These are phyloP conservation scores for Cyclanthera cordifolia DNA, from an alignment of 306 rosid genomes.

Conservation along the genomic window DNA sequence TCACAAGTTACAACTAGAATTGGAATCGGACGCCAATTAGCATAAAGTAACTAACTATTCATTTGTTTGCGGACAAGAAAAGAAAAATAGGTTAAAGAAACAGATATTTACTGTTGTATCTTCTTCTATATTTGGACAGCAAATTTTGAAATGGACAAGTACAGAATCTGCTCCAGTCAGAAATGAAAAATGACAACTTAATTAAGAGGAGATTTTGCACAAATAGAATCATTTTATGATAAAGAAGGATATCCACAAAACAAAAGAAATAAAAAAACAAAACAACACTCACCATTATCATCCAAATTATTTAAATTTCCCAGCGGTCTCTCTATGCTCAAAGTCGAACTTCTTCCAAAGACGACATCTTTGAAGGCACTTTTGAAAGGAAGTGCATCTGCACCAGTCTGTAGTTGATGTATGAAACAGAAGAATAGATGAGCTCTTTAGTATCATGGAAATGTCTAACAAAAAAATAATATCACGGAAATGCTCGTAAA, in stretches of 20 bases:
- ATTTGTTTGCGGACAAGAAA: neutral
- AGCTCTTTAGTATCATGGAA: conserved; percentile 17
- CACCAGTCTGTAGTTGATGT: conserved; percentile 50
- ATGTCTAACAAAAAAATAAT: neutral
- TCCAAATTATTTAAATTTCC: conserved; percentile 33
- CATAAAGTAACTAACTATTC: neutral
- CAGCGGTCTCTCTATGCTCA: conserved; percentile 25
- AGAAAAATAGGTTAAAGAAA: conserved; percentile 13
- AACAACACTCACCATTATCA: conserved; percentile 37
- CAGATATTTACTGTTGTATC: conserved; percentile 46
- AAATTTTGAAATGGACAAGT: conserved; percentile 57
- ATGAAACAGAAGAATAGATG: conserved; percentile 15
- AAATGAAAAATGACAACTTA: conserved; percentile 16
- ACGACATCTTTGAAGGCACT: conserved; percentile 80
- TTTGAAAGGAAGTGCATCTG: conserved; percentile 67
- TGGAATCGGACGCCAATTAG: neutral
- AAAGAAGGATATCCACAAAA: neutral
- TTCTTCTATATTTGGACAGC: conserved; percentile 65
- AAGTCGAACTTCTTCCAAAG: conserved; percentile 39
- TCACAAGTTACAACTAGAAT: conserved; percentile 15
- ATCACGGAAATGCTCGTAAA: neutral
- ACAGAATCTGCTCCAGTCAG: conserved; percentile 40
- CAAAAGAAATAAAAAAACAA: neutral
- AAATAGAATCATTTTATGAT: neutral
- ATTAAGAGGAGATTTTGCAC: conserved; percentile 15